phyloP scores from a whole-genome alignment of 805 yeast species.

The Candida suzukii region DNA sequence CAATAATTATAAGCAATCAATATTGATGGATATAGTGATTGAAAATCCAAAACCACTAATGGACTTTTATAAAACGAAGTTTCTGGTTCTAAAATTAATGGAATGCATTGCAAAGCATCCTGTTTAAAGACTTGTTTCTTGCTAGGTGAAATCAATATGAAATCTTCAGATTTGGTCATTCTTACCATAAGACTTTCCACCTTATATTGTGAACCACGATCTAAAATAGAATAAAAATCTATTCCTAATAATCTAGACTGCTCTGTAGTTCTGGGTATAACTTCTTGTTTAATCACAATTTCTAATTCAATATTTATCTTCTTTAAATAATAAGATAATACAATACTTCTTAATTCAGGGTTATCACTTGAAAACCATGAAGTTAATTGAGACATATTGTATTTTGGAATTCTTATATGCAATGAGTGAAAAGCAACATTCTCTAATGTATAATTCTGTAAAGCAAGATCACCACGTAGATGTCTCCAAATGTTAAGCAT shows the following conservation, averaged over 20 bases:
- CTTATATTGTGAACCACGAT: conserved; percentile 89
- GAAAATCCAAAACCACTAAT: conserved; percentile 83
- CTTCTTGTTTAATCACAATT: conserved; percentile 54
- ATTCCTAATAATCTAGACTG: conserved; percentile 83
- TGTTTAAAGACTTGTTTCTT: conserved; percentile 76
- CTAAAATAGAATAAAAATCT: conserved; percentile 81
- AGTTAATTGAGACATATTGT: conserved; percentile 40
- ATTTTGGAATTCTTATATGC: conserved; percentile 64
- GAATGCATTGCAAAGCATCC: conserved; percentile 80
- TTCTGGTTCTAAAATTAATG: conserved; percentile 88
- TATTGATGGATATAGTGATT: conserved; percentile 88
- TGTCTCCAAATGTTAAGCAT: conserved; percentile 81
- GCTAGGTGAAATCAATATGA: conserved; percentile 69
- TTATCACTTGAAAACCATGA: conserved; percentile 29
- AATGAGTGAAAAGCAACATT: conserved; percentile 63
- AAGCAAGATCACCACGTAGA: conserved; percentile 51
- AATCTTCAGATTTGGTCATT: conserved; percentile 70
- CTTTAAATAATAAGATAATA: conserved; percentile 38
- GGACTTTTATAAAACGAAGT: conserved; percentile 85
- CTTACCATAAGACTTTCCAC: conserved; percentile 82
- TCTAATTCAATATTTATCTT: conserved; percentile 37
- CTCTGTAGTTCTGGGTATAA: conserved; percentile 66
- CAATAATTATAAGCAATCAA: conserved; percentile 89
- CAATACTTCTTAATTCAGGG: conserved; percentile 22
- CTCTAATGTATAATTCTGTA: conserved; percentile 69